phyloP scores from a whole-genome alignment of 306 rosid genomes.

The Cucurbita maxima region DNA sequence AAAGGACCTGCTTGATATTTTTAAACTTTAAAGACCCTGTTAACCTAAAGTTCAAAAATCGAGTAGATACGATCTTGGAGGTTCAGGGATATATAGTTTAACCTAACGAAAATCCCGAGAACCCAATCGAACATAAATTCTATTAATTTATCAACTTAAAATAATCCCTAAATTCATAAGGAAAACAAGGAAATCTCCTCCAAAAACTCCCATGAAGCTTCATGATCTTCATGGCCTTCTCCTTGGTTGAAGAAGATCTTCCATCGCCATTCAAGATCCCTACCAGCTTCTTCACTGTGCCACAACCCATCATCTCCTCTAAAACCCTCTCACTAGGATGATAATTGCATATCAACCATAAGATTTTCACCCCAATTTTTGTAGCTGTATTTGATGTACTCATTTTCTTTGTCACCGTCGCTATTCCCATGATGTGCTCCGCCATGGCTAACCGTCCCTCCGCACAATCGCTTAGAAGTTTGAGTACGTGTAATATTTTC shows the following conservation, averaged over 20 bases:
- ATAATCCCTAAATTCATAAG: conserved; percentile 20
- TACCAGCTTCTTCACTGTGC: conserved; percentile 37
- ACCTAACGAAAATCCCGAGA: neutral
- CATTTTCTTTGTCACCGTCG: conserved; percentile 19
- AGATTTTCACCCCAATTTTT: conserved; percentile 29
- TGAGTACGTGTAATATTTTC: conserved; percentile 17
- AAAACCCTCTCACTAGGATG: conserved; percentile 27
- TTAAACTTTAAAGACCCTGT: too few relatives aligned
- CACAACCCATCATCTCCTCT: conserved; percentile 39
- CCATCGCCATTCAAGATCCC: conserved; percentile 24
- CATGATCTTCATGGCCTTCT: conserved; percentile 24
- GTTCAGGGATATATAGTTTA: too few relatives aligned
- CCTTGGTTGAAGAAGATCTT: conserved; percentile 15
- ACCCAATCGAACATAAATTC: neutral
- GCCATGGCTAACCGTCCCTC: conserved; percentile 36
- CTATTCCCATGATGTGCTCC: conserved; percentile 33
- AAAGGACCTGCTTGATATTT: too few relatives aligned
- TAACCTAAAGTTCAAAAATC: too few relatives aligned
- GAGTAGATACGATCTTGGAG: too few relatives aligned
- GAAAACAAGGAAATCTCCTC: conserved; percentile 36
- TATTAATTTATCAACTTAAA: conserved; percentile 5
- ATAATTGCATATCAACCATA: conserved; percentile 22
- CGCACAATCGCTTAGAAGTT: conserved; percentile 26
- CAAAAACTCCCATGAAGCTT: conserved; percentile 33
- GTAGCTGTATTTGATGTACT: conserved; percentile 19